Conservation (phyloP, 106 monocot species). For the Dendrobium huoshanense region DNA sequence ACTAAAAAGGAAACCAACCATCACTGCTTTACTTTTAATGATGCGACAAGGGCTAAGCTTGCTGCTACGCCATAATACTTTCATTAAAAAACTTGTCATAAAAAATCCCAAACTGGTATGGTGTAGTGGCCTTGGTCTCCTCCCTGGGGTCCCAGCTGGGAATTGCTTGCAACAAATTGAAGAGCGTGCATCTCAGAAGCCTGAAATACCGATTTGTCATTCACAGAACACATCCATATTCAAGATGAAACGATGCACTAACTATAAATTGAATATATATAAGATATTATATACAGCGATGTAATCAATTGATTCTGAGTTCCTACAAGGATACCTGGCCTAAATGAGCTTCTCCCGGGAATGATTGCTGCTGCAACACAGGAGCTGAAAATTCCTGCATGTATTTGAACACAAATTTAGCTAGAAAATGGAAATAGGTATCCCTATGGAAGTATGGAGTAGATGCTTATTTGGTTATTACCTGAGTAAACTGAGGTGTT, state of each 20-base stretch:
- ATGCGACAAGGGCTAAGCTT: no score
- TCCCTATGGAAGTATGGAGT: neutral
- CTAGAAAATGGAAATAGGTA: neutral
- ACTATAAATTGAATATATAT: neutral
- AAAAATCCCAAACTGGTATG: conserved; percentile 34
- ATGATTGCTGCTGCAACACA: conserved; percentile 7
- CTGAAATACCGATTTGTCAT: neutral
- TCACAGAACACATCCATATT: neutral
- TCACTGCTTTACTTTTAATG: neutral
- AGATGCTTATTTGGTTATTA: neutral
- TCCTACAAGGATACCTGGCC: neutral
- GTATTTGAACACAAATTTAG: neutral
- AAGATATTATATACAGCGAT: neutral
- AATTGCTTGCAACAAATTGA: conserved; percentile 20
- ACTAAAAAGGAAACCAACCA: neutral
- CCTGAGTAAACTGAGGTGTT: conserved; percentile 13
- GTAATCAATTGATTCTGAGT: neutral
- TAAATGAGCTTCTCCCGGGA: conserved; percentile 2
- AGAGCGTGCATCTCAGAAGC: conserved; percentile 19
- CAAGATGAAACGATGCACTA: neutral
- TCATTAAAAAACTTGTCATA: neutral
- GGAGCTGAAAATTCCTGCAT: conserved; percentile 12
- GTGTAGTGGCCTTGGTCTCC: conserved; percentile 22
- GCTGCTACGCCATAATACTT: neutral
- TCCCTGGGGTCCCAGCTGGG: conserved; percentile 24